A percentile compares a stretch with the other conserved stretches of the same genome.
Conservation (phyloP, 1,139 yeast genomes). For the Wickerhamomyces sp. region DNA sequence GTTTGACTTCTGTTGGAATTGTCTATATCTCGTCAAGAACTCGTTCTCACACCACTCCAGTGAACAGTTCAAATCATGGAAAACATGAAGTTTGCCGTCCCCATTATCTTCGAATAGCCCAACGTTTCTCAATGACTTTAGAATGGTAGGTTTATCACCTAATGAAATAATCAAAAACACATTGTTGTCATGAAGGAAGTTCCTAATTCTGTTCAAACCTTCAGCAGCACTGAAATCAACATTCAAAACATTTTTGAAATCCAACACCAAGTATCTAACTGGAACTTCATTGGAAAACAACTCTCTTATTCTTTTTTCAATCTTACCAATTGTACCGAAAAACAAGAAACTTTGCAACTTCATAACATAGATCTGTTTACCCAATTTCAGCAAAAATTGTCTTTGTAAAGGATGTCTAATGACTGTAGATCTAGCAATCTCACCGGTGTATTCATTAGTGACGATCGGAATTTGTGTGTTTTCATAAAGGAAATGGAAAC, state of each 20-base stretch:
- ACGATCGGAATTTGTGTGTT: slow-evolving; percentile 84
- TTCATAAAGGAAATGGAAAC: slow-evolving; percentile 85
- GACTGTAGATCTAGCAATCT: slow-evolving; percentile 87
- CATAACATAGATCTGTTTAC: slow-evolving; percentile 83
- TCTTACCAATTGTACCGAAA: slow-evolving; percentile 92
- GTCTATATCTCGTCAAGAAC: slow-evolving; percentile 64
- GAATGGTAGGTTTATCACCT: slow-evolving; percentile 59
- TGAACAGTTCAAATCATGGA: slow-evolving; percentile 76
- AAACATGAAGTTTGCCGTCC: slow-evolving; percentile 49
- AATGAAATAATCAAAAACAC: slow-evolving; percentile 78
- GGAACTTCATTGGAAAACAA: slow-evolving; percentile 46
- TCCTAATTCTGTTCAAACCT: slow-evolving; percentile 83
- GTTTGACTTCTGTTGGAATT: slow-evolving; percentile 21
- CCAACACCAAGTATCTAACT: slow-evolving; percentile 73
- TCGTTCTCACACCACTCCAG: slow-evolving; percentile 96
- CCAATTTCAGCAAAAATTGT: slow-evolving; percentile 78
- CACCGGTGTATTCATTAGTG: slow-evolving; percentile 79
- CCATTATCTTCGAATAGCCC: slow-evolving; percentile 31
- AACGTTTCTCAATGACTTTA: slow-evolving; percentile 53
- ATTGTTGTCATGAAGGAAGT: slow-evolving; percentile 63
- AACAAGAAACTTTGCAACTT: slow-evolving; percentile 85
- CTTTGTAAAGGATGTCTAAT: slow-evolving; percentile 88
- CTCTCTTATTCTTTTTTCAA: slow-evolving; percentile 68
- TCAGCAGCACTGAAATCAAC: slow-evolving; percentile 96
- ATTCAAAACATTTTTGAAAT: slow-evolving; percentile 73